Evolutionary conservation across 2,329 filamentous ascomycete species (phyloP).

Genomic region (Fonsecaea erecta): DNA sequence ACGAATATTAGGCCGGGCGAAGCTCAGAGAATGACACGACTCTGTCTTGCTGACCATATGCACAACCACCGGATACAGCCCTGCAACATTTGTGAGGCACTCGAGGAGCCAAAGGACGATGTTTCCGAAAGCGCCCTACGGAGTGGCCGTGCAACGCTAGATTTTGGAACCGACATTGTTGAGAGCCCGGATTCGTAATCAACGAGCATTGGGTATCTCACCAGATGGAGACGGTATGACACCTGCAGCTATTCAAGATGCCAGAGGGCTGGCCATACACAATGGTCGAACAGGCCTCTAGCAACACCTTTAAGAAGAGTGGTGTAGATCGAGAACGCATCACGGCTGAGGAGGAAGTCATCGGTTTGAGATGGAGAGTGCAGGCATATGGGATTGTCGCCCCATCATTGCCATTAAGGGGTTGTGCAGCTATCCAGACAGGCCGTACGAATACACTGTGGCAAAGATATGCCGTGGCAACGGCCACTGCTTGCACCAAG

Average conservation of each 20-base stretch:
- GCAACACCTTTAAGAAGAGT: slow-evolving; percentile 50
- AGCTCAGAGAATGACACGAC: slow-evolving; percentile 38
- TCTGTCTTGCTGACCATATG: slow-evolving; percentile 40
- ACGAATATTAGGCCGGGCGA: too few relatives aligned
- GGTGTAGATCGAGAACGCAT: slow-evolving; percentile 46
- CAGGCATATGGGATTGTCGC: slow-evolving; percentile 35
- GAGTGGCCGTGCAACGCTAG: slow-evolving; percentile 39
- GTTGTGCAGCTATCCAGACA: slow-evolving; percentile 37
- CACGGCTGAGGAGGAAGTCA: slow-evolving; percentile 35
- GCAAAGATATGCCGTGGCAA: slow-evolving; percentile 32
- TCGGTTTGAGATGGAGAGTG: slow-evolving; percentile 38
- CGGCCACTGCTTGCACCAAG: slow-evolving; percentile 34
- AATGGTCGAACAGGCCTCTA: slow-evolving; percentile 48
- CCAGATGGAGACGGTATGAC: too few relatives aligned
- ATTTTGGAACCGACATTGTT: slow-evolving; percentile 34
- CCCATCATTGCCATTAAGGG: slow-evolving; percentile 34
- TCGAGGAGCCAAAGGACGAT: not conserved
- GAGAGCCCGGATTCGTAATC: not conserved
- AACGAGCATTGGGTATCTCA: not conserved
- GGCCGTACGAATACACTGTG: slow-evolving; percentile 34
- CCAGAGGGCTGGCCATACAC: slow-evolving; percentile 39
- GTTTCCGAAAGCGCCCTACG: slow-evolving; percentile 34
- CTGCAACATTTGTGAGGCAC: slow-evolving; percentile 5
- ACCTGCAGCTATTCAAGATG: too few relatives aligned
- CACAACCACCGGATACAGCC: slow-evolving; percentile 38